These are phyloP conservation scores for Symbiodinium natans DNA, from an alignment of 73 alveolate species.

Conservation along the genomic window DNA sequence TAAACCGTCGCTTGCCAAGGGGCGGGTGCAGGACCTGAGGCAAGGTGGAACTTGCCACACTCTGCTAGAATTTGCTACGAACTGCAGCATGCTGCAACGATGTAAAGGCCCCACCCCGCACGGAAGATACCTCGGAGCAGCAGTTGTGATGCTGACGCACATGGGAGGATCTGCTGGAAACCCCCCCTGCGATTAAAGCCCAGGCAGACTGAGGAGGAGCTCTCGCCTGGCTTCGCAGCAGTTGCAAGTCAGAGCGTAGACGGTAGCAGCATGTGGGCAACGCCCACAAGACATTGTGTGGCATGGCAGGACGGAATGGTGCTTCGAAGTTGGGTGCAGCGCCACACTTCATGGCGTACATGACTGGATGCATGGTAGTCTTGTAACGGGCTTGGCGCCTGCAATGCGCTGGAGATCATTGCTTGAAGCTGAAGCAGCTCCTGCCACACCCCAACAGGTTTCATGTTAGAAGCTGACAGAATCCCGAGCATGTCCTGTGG, in stretches of 20 bases:
- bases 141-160: too few species aligned
- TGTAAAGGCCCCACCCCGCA: neutral
- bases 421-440: slow-evolving; percentile 78
- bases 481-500: slow-evolving; percentile 35
- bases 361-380: too few species aligned
- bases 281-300: too few species aligned
- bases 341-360: too few species aligned
- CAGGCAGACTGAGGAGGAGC: neutral
- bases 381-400: too few species aligned
- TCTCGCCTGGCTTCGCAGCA: neutral
- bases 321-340: too few species aligned
- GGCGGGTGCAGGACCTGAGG: slow-evolving; percentile 15
- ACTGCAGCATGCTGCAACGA: neutral
- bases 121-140: neutral
- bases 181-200: neutral
- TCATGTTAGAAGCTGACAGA: too few species aligned
- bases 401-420: slow-evolving; percentile 86
- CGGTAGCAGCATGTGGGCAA: too few species aligned
- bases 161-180: too few species aligned
- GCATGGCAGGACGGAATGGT: too few species aligned
- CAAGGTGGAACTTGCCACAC: neutral
- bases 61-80: neutral
- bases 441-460: neutral
- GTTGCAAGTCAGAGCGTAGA: too few species aligned
- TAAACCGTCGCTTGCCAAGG: slow-evolving; percentile 21